Base-by-base conservation (phyloP, 2,329 filamentous ascomycete species). In the Phaeosphaeria sp. region DNA sequence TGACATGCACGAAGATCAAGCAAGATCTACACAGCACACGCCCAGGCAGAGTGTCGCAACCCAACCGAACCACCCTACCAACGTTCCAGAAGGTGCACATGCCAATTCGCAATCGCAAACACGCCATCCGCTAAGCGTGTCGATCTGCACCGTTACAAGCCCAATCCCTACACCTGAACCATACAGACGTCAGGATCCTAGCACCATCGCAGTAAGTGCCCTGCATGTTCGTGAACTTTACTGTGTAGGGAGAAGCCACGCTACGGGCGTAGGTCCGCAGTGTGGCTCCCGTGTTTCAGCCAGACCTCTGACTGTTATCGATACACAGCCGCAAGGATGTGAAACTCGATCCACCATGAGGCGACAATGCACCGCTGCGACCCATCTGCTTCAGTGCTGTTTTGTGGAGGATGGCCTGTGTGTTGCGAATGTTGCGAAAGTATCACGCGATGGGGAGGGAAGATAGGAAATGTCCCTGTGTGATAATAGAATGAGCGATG, bases 281-380 rank as follows among this genome's bases (percentile, higher is more conserved):
- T 27, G 25, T 4, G 25, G 25, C 5, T 27, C 25, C 25, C 5
- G 25, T 21, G 52, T 55, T 51, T 55, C 43, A 36, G 41, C 20
- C 27, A 25, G 17, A 36, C 33, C 17, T 25, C 39, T n/a, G 3
- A 50, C 20, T 27, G 22, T 23, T 50, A 30, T 21, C 21, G 36
- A 20, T 30, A 36, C 6, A 46, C 7, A 2, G 39, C 52, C 30
- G 42, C 49, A 56, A 15, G 30, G 11, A 52, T 54, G 20, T 66
- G 66, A 69, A 67, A 67, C 64, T 71, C 71, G 71, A 69, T 61
- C 70, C 71, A 72, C 66, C 61, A 64, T 59, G 42, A 55, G 46
- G 51, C 39, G 55, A 64, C 43, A n/a, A 21, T 50, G 43, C 20
- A 39, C 39, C 46, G 36, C 30, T 36, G 30, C 9, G 30, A 36